Evolutionary conservation across 2,329 filamentous ascomycete genomes (phyloP).

Genomic region (Colletotrichum theobromicola): DNA sequence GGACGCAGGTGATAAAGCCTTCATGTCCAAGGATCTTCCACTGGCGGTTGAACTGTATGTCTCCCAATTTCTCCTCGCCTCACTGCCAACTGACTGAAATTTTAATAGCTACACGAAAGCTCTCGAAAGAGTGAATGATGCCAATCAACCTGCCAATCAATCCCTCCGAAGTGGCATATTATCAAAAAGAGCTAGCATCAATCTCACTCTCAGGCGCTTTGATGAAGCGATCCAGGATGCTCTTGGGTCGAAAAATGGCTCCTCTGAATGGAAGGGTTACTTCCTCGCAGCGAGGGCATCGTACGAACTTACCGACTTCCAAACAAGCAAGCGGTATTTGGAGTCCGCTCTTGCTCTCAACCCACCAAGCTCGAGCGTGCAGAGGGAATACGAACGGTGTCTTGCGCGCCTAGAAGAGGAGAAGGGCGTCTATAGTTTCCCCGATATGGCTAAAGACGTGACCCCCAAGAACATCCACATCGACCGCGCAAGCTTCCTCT

Average conservation of each 20-base stretch:
- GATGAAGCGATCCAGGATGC: slow-evolving; percentile 37
- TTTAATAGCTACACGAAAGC: slow-evolving; percentile 36
- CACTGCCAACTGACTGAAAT: background rate
- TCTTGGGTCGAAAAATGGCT: slow-evolving; percentile 28
- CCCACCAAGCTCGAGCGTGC: slow-evolving; percentile 20
- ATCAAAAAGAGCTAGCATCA: slow-evolving; percentile 35
- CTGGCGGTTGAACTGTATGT: slow-evolving; percentile 36
- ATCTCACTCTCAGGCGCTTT: slow-evolving; percentile 36
- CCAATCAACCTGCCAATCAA: slow-evolving; percentile 17
- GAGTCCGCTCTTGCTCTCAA: slow-evolving; percentile 28
- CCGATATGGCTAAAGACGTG: slow-evolving; percentile 13
- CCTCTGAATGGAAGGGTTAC: slow-evolving; percentile 36
- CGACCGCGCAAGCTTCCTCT: slow-evolving; percentile 35
- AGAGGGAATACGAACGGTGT: slow-evolving; percentile 23
- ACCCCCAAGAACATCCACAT: slow-evolving; percentile 23
- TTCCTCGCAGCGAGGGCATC: slow-evolving; percentile 37
- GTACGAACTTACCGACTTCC: slow-evolving; percentile 38
- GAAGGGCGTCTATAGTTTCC: slow-evolving; percentile 22
- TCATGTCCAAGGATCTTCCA: slow-evolving; percentile 34
- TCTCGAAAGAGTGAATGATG: too few species aligned
- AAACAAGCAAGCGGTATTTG: slow-evolving; percentile 25
- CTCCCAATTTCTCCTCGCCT: accelerated
- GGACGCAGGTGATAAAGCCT: slow-evolving; percentile 24
- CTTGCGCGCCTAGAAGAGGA: slow-evolving; percentile 9
- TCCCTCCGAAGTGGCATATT: slow-evolving; percentile 26